Evolutionary conservation across 805 yeast species (phyloP).

Genomic region (Candida nemodendra): DNA sequence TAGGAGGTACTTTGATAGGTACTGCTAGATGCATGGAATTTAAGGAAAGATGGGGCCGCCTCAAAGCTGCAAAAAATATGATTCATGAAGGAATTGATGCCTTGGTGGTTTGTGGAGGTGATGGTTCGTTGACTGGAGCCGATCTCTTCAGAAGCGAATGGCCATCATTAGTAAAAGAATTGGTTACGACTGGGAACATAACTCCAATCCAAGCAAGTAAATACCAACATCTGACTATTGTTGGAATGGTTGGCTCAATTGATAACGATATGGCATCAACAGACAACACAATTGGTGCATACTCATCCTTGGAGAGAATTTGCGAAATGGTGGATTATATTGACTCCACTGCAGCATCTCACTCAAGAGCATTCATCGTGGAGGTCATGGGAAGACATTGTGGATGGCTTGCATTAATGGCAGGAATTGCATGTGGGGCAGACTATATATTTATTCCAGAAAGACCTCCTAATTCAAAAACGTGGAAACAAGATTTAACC

Average conservation of each 20-base stretch:
- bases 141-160: conserved; percentile 92
- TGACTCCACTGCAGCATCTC: conserved; percentile 96
- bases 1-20: conserved; percentile 95
- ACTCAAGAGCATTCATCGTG: conserved; percentile 94
- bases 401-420: conserved; percentile 98
- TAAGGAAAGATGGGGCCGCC: conserved; percentile 81
- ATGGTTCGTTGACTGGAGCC: conserved; percentile 97
- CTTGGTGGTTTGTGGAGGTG: conserved; percentile 96
- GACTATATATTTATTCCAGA: conserved; percentile 95
- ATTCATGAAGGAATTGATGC: conserved; percentile 90
- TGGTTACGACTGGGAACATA: conserved; percentile 54
- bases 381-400: conserved; percentile 99
- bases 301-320: conserved; percentile 88
- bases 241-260: conserved; percentile 94
- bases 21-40: conserved; percentile 91
- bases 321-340: conserved; percentile 94
- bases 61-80: conserved; percentile 79
- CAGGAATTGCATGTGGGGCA: conserved; percentile 95
- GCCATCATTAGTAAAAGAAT: conserved; percentile 82
- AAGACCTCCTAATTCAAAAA: conserved; percentile 71
- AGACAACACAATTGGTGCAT: conserved; percentile 96
- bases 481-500: conserved; percentile 82
- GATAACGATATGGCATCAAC: conserved; percentile 98
- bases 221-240: conserved; percentile 74
- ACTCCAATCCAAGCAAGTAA: conserved; percentile 57